Evolutionary conservation across 164 flowering plant genomes (phyloP).

Genomic region (Santalum album): DNA sequence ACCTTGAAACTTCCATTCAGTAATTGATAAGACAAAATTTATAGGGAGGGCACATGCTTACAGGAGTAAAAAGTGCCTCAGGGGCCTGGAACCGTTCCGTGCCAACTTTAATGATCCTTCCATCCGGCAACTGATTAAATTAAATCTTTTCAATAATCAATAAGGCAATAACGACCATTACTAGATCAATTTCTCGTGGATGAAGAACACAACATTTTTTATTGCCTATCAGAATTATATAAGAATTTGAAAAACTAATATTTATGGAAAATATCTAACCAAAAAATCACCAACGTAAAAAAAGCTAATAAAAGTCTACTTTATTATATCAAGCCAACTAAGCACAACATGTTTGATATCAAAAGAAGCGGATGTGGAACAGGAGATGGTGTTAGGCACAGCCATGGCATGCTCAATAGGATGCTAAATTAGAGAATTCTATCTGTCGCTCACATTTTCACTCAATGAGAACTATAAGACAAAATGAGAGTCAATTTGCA

Average conservation of each 20-base stretch:
- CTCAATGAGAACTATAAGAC: conserved; percentile 2
- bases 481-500: conserved; percentile 3
- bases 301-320: too few species aligned
- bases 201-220: too few species aligned
- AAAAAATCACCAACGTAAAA: too few species aligned
- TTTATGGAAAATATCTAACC: too few species aligned
- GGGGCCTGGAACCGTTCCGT: conserved; percentile 98
- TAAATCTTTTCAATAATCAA: not conserved
- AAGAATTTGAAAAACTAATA: not conserved
- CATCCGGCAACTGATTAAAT: conserved; percentile 84
- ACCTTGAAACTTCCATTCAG: not conserved
- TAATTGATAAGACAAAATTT: not conserved
- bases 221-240: too few species aligned
- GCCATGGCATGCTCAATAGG: not conserved
- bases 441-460: not conserved
- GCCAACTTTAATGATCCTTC: conserved; percentile 95
- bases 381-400: not conserved
- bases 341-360: not conserved
- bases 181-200: too few species aligned
- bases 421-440: not conserved
- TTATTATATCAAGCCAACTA: too few species aligned
- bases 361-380: not conserved
- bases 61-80: conserved; percentile 96
- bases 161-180: too few species aligned
- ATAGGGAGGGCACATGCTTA: conserved; percentile 27